phyloP scores from a whole-genome alignment of 2,329 filamentous ascomycete genomes.

The Arthrobotrys megalospora region DNA sequence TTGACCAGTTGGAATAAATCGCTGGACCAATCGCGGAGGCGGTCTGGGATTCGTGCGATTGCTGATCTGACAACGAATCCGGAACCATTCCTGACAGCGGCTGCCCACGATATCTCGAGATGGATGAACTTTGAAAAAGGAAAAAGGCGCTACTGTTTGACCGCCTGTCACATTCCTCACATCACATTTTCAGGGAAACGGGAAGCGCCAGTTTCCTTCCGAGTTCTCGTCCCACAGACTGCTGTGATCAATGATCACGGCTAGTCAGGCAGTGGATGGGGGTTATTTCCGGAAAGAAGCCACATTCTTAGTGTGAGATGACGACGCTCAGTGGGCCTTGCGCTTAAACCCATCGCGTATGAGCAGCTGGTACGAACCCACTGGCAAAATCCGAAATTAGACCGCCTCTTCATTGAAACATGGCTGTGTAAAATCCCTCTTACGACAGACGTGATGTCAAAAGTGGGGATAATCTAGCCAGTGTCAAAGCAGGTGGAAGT shows the following conservation, averaged over 20 bases:
- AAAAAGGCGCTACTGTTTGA: slow-evolving; percentile 32
- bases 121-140: neutral
- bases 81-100: slow-evolving; percentile 29
- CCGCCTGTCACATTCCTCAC: slow-evolving; percentile 18
- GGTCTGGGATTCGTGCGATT: slow-evolving; percentile 12
- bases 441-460: slow-evolving; percentile 35
- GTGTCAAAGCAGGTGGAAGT: slow-evolving; percentile 13
- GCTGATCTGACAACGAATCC: slow-evolving; percentile 52
- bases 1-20: slow-evolving; percentile 36
- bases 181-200: slow-evolving; percentile 18
- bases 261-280: slow-evolving; percentile 18
- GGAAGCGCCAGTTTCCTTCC: slow-evolving; percentile 40
- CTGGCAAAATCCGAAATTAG: slow-evolving; percentile 54
- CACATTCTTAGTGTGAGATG: slow-evolving; percentile 45
- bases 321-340: slow-evolving; percentile 54
- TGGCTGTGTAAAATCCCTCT: slow-evolving; percentile 46
- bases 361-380: slow-evolving; percentile 24
- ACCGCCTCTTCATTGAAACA: slow-evolving; percentile 55
- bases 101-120: slow-evolving; percentile 17
- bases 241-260: neutral
- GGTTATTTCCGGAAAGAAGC: slow-evolving; percentile 46
- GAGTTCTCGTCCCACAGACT: slow-evolving; percentile 5
- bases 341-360: slow-evolving; percentile 59
- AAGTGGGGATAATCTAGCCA: slow-evolving; percentile 12
- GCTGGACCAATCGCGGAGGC: slow-evolving; percentile 27